Conservation (phyloP, 2,329 filamentous ascomycete genomes). For the Metarhizium humberi region DNA sequence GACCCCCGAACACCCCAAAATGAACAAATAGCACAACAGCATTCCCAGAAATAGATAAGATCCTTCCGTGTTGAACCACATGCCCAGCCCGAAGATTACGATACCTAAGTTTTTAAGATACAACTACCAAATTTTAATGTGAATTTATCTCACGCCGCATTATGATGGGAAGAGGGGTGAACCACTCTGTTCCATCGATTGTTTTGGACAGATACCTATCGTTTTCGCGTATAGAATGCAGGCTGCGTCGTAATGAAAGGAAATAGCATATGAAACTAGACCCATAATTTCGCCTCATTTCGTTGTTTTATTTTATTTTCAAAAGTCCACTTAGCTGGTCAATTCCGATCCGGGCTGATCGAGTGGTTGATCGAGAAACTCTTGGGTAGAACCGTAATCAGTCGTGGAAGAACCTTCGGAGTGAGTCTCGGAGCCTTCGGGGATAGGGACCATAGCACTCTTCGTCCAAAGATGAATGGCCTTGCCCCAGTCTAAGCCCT, state of each 20-base stretch:
- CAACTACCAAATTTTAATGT: background rate
- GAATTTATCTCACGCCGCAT: background rate
- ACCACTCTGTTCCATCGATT: background rate
- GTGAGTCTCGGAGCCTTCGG: conserved; percentile 50
- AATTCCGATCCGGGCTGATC: background rate
- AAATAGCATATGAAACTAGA: background rate
- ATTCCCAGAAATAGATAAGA: background rate
- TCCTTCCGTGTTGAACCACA: background rate
- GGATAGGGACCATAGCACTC: conserved; percentile 58
- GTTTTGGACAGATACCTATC: background rate
- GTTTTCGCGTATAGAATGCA: background rate
- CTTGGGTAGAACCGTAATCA: conserved; percentile 34
- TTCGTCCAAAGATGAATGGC: conserved; percentile 62
- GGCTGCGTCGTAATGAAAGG: background rate
- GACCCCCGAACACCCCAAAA: background rate
- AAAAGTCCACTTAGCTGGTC: background rate
- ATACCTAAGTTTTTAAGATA: background rate
- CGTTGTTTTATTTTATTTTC: background rate
- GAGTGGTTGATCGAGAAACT: conserved; percentile 30
- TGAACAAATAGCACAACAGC: background rate
- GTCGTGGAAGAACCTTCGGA: conserved; percentile 40
- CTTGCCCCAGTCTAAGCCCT: conserved; percentile 49
- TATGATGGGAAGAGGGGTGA: background rate
- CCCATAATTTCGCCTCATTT: background rate
- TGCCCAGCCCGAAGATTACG: background rate